A percentile compares a stretch with the other conserved stretches of the same genome.
Evolutionary conservation across 1,284 basidiomycete genomes (phyloP).

Genomic region (Ceratobasidium sp.): DNA sequence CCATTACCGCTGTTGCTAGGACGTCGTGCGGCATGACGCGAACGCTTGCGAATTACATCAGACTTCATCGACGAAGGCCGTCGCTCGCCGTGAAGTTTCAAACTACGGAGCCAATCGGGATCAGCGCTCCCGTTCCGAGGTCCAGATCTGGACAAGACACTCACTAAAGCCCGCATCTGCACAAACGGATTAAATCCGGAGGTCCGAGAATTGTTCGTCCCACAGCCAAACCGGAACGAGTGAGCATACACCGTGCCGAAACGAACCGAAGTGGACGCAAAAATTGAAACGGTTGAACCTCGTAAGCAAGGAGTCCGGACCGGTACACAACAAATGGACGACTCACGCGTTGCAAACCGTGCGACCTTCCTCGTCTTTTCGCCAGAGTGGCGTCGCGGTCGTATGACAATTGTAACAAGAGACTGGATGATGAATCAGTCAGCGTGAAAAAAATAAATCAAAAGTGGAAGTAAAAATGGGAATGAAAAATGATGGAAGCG

Average conservation of each 20-base stretch:
- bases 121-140: conserved; percentile 23
- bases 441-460: conserved; percentile 19
- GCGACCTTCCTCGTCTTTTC: conserved; percentile 92
- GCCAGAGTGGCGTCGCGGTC: conserved; percentile 90
- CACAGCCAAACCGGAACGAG: conserved; percentile 36
- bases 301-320: conserved; percentile 40
- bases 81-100: conserved; percentile 83
- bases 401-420: conserved; percentile 93
- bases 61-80: conserved; percentile 89
- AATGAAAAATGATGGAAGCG: neutral
- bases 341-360: conserved; percentile 91
- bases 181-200: conserved; percentile 27
- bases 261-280: conserved; percentile 50
- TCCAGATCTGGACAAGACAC: conserved; percentile 52
- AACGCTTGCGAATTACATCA: conserved; percentile 84
- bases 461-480: neutral
- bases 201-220: neutral
- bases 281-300: conserved; percentile 39
- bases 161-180: conserved; percentile 68
- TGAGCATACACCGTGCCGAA: conserved; percentile 12
- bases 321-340: conserved; percentile 12
- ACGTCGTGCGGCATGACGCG: conserved; percentile 71
- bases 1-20: conserved; percentile 43
- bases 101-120: conserved; percentile 59
- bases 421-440: conserved; percentile 60